Evolutionary conservation across 2,329 filamentous ascomycete species (phyloP).

Genomic region (Claviceps purpurea): DNA sequence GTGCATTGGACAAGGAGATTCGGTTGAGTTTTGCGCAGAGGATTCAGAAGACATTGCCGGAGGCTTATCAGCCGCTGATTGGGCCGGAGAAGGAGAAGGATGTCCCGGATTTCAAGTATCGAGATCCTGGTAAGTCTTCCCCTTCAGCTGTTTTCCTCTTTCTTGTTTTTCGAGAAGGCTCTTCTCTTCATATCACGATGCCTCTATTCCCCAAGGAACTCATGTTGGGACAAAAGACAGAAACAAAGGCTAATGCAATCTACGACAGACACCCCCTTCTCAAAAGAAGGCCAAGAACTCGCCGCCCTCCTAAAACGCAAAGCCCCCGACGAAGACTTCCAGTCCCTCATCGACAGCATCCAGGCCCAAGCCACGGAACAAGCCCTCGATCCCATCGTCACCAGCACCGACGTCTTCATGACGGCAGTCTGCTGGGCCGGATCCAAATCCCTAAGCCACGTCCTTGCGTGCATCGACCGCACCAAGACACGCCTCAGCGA

Average conservation of each 20-base stretch:
- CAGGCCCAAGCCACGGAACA: constrained; percentile 61
- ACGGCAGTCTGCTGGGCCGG: constrained; percentile 89
- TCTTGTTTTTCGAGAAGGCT: background rate
- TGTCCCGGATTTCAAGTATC: constrained; percentile 90
- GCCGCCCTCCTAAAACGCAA: constrained; percentile 71
- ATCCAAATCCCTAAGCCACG: constrained; percentile 90
- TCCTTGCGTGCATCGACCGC: constrained; percentile 88
- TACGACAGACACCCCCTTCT: constrained; percentile 60
- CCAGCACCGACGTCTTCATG: constrained; percentile 87
- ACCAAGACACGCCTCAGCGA: constrained; percentile 79
- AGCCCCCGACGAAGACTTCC: constrained; percentile 74
- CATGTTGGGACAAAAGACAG: no score
- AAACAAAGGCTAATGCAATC: no score
- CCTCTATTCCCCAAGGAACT: background rate
- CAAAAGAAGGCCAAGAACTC: constrained; percentile 71
- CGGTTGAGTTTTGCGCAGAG: constrained; percentile 90
- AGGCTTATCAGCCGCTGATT: constrained; percentile 69
- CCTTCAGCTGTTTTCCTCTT: background rate
- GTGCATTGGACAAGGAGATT: constrained; percentile 91
- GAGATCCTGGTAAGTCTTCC: constrained; percentile 48
- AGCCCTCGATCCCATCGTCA: constrained; percentile 64
- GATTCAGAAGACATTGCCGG: constrained; percentile 84
- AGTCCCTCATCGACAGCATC: constrained; percentile 65
- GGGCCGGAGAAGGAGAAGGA: constrained; percentile 84
- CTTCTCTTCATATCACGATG: background rate